Evolutionary conservation across 495 filamentous ascomycete species (phyloP), one percentile per base, ranked within the genome.

Genomic region (Penicillium flavigenum): DNA sequence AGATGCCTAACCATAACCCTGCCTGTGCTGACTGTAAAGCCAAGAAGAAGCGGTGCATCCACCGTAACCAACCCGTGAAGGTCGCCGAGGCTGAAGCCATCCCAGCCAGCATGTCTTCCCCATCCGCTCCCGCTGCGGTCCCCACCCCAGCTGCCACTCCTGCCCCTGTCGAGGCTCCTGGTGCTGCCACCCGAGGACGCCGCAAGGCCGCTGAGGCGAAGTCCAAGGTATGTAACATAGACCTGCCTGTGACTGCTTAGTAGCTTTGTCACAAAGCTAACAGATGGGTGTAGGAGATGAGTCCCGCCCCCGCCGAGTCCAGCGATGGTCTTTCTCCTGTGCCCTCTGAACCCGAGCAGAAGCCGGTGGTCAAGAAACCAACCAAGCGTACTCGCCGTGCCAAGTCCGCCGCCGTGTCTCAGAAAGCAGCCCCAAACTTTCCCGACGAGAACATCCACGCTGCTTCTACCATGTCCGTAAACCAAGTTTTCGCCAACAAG

Each of bases 11-110:
- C 49, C 34, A 24, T n/a, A 27, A 36, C 38, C 47, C 27, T 6
- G 60, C 52, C n/a, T 70, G 67, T 26, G 31, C 16, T 7, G 36
- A 57, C 10, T 70, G 67, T 52, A 63, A 50, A 32, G 17, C 14
- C 8, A 60, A 54, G 47, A 70, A 70, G 63, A 61, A 60, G 27
- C 54, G 57, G 2, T 68, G 64, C 51, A 39, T 24, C 1, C 67
- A 69, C 32, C 51, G 22, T 12, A 8, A 19, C 10, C 12, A 17
- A 34, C 26, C 29, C 12, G 38, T 46, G 17, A 11, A 45, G 10
- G 12, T 14, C n/a, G 12, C 52, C 10, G 34, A 42, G 38, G 26
- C 7, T 24, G 34, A 22, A 19, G 5, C 36, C 17, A 5, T 6
- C 12, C 7, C 11, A 1, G 26, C 24, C 8, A 24, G 8, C 11